Conservation (phyloP, 2,329 filamentous ascomycete species). For the Cytospora mali region DNA sequence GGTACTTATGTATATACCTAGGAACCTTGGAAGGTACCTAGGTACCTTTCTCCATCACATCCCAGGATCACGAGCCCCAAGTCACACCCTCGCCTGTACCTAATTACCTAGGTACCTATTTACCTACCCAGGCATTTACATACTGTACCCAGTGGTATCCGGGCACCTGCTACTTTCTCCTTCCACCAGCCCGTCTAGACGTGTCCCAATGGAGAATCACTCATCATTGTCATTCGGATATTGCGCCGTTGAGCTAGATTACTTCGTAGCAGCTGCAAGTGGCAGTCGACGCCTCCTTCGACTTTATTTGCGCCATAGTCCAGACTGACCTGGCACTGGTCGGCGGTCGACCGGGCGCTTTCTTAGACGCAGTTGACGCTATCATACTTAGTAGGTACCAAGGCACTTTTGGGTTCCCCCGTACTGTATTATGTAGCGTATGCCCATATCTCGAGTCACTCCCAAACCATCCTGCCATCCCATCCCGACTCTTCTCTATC, state of each 20-base stretch:
- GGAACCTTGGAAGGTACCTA: neutral
- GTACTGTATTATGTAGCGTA: neutral
- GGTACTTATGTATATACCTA: neutral
- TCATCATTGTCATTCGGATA: neutral
- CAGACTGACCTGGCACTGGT: neutral
- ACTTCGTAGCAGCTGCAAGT: neutral
- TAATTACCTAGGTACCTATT: neutral
- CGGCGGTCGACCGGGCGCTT: neutral
- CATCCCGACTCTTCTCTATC: neutral
- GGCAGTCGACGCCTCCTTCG: neutral
- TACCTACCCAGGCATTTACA: neutral
- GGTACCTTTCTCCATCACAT: conserved; percentile 1
- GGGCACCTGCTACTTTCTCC: no score
- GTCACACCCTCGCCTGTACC: neutral
- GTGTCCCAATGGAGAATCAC: no score
- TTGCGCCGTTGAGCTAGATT: neutral
- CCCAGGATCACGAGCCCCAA: neutral
- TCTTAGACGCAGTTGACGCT: neutral
- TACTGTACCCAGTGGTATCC: no score
- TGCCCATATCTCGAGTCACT: neutral
- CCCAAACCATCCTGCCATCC: conserved; percentile 1
- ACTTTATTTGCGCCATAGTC: neutral
- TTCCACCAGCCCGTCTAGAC: no score
- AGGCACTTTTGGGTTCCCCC: neutral
- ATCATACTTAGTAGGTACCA: neutral